Conservation (phyloP, 495 filamentous ascomycete species). For the Glutinoglossum americanum region DNA sequence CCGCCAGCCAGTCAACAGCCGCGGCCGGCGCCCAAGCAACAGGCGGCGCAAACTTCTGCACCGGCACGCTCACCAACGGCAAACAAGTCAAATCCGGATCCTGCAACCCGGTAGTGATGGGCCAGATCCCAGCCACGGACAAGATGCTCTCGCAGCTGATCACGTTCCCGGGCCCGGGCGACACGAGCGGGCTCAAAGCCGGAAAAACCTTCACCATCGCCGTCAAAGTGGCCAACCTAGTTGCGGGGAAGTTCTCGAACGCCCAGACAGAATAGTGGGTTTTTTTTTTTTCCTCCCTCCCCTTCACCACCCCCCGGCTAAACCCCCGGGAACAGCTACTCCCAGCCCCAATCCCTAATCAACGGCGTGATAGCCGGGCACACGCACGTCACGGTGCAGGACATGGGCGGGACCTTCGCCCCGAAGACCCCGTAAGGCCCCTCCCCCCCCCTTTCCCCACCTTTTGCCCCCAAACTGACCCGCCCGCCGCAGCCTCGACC, state of each 20-base stretch:
- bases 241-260: not conserved
- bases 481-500: slow-evolving; percentile 6
- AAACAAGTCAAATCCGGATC: slow-evolving; percentile 40
- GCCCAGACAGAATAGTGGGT: not conserved
- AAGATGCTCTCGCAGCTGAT: not conserved
- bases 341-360: slow-evolving; percentile 39
- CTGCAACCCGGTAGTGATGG: slow-evolving; percentile 34
- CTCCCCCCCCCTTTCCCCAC: not conserved
- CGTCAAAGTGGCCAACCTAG: not conserved
- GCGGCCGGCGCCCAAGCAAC: too few species aligned
- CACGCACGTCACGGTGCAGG: slow-evolving; percentile 50
- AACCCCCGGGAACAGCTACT: slow-evolving; percentile 18
- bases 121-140: not conserved
- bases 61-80: slow-evolving; percentile 46
- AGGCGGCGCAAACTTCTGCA: slow-evolving; percentile 46
- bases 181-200: not conserved
- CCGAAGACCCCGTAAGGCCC: slow-evolving; percentile 17
- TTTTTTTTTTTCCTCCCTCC: not conserved
- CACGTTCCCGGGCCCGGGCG: not conserved
- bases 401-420: slow-evolving; percentile 17
- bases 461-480: not conserved
- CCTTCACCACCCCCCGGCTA: not conserved
- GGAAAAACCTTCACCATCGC: not conserved
- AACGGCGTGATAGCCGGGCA: slow-evolving; percentile 41
- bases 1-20: too few species aligned